Evolutionary conservation across 2,329 filamentous ascomycete species (phyloP).

Genomic region (Nemania serpens): DNA sequence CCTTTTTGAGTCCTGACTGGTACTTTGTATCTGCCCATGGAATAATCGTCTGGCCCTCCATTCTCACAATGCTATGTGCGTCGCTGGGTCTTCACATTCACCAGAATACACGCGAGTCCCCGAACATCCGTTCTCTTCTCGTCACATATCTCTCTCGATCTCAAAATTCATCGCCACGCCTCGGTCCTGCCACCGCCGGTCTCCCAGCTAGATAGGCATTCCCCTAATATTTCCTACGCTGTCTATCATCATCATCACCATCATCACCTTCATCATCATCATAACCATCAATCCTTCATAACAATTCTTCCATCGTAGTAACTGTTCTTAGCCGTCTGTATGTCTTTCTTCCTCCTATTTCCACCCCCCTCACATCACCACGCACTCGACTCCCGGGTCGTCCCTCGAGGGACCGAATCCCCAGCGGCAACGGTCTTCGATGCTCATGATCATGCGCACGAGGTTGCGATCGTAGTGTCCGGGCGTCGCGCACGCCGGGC

Average conservation of each 20-base stretch:
- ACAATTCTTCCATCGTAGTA: too few species aligned
- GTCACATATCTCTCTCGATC: neutral
- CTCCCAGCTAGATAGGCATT: neutral
- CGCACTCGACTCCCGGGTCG: constrained; percentile 48
- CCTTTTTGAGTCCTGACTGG: too few species aligned
- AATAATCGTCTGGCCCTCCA: neutral
- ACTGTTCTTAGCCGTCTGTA: too few species aligned
- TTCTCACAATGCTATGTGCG: neutral
- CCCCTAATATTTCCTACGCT: neutral
- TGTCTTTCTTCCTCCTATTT: too few species aligned
- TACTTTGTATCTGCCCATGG: too few species aligned
- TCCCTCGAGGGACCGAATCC: constrained; percentile 50
- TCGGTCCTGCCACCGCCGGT: too few species aligned
- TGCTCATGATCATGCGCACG: constrained; percentile 51
- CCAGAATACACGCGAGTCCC: neutral
- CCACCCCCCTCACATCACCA: constrained; percentile 43
- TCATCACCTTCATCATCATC: neutral
- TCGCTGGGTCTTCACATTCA: neutral
- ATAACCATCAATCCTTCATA: too few species aligned
- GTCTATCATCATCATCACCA: neutral
- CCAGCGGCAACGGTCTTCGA: constrained; percentile 52
- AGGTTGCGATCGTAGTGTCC: constrained; percentile 53
- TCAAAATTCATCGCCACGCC: neutral
- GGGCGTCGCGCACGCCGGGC: constrained; percentile 49
- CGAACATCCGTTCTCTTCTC: neutral